phyloP scores from a whole-genome alignment of 331 rosid species.

The Phaseolus coccineus region DNA sequence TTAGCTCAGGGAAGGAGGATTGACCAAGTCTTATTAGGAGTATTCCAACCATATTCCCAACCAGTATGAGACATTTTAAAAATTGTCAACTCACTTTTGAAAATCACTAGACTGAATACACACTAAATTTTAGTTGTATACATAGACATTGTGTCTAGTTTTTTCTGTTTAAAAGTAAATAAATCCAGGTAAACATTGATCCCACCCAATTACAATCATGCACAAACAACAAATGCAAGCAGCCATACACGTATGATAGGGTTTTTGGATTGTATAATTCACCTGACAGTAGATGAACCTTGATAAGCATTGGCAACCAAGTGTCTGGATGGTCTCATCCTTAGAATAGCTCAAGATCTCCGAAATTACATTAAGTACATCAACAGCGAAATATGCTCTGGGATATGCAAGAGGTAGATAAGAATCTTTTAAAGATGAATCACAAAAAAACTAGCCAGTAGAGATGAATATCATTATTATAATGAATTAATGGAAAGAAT shows the following conservation, averaged over 20 bases:
- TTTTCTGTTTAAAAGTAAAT: slow-evolving; percentile 14
- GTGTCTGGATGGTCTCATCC: slow-evolving; percentile 69
- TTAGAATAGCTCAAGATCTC: slow-evolving; percentile 82
- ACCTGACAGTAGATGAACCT: slow-evolving; percentile 89
- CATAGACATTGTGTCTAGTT: not conserved
- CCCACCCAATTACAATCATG: slow-evolving; percentile 1
- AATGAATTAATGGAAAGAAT: slow-evolving; percentile 17
- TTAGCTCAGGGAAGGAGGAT: not conserved
- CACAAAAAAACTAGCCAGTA: not conserved
- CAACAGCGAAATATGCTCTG: slow-evolving; percentile 88
- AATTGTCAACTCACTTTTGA: slow-evolving; percentile 9
- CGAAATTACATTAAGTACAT: slow-evolving; percentile 75
- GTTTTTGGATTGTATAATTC: slow-evolving; percentile 31
- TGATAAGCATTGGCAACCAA: slow-evolving; percentile 90
- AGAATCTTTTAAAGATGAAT: not conserved
- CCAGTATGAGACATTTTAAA: not conserved
- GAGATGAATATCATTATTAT: slow-evolving; percentile 3
- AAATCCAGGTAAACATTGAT: slow-evolving; percentile 3
- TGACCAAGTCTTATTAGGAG: not conserved
- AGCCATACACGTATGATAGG: not conserved
- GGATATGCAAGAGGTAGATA: slow-evolving; percentile 36
- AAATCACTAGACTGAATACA: not conserved
- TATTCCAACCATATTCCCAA: not conserved
- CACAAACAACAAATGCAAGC: slow-evolving; percentile 28
- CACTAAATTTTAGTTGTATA: not conserved